phyloP scores from a whole-genome alignment of 495 filamentous ascomycete species.

The Apodospora peruviana region DNA sequence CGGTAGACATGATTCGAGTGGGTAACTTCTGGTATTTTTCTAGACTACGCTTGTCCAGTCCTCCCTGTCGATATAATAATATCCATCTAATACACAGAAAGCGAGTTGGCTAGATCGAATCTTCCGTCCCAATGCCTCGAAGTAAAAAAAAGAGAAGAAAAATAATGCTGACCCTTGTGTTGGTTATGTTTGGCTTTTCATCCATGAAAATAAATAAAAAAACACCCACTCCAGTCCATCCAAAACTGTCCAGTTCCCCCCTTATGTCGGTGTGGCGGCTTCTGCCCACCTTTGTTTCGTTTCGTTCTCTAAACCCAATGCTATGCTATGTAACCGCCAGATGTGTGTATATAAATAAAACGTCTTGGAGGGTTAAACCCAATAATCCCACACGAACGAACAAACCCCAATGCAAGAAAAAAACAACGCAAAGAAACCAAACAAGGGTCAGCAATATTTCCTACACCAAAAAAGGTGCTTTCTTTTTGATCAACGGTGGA shows the following conservation, averaged over 20 bases:
- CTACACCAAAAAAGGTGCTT: conserved; percentile 6
- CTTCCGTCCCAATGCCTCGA: conserved; percentile 3
- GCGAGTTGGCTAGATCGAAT: conserved; percentile 34
- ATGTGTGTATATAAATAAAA: conserved; percentile 10
- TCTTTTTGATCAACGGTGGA: conserved; percentile 14
- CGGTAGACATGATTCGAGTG: conserved; percentile 28
- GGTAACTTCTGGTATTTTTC: conserved; percentile 54
- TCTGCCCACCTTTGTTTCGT: conserved; percentile 15
- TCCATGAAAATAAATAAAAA: conserved; percentile 3
- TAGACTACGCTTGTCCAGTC: conserved; percentile 6
- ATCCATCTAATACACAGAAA: conserved; percentile 50
- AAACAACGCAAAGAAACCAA: conserved; percentile 16
- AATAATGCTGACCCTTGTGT: conserved; percentile 24
- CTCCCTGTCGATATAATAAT: not conserved
- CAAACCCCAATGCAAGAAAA: conserved; percentile 8
- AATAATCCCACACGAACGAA: conserved; percentile 5
- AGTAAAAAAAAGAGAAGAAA: not conserved
- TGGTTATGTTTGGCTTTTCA: conserved; percentile 9
- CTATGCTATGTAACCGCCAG: conserved; percentile 22
- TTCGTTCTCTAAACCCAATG: conserved; percentile 28
- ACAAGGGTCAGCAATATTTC: conserved; percentile 23
- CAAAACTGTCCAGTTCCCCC: conserved; percentile 21
- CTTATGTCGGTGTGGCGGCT: not conserved
- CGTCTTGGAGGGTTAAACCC: conserved; percentile 6
- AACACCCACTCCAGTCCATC: not conserved